phyloP scores from a whole-genome alignment of 1,139 yeast species.

The Pichia sorboxylosa region DNA sequence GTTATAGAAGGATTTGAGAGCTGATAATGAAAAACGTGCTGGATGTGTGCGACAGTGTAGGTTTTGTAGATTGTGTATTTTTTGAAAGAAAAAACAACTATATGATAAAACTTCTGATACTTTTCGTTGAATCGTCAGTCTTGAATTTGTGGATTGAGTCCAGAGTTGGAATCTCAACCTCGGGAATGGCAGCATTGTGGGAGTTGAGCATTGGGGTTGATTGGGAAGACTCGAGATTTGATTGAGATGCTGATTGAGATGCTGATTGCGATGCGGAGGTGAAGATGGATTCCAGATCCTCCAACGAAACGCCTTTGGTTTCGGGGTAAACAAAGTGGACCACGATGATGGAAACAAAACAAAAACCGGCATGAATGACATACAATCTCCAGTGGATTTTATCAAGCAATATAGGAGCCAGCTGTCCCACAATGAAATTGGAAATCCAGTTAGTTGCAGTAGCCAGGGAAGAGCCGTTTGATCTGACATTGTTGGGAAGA shows the following conservation, averaged over 20 bases:
- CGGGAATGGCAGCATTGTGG: slow-evolving; percentile 10
- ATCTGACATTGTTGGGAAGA: slow-evolving; percentile 75
- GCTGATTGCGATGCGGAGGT: slow-evolving; percentile 30
- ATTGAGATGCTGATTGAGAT: neutral
- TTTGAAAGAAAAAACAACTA: no score
- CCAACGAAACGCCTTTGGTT: slow-evolving; percentile 79
- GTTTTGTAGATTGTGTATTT: no score
- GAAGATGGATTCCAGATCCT: slow-evolving; percentile 77
- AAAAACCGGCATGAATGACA: slow-evolving; percentile 67
- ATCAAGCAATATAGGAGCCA: slow-evolving; percentile 79
- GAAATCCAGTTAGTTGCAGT: slow-evolving; percentile 95
- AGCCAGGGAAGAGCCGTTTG: slow-evolving; percentile 83
- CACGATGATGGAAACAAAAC: slow-evolving; percentile 56
- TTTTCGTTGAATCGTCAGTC: slow-evolving; percentile 22
- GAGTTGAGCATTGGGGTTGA: slow-evolving; percentile 9
- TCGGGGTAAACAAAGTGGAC: slow-evolving; percentile 74
- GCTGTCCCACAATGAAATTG: slow-evolving; percentile 82
- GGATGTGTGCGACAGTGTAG: no score
- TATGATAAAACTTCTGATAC: slow-evolving; percentile 24
- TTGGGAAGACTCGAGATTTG: slow-evolving; percentile 3
- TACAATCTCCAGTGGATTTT: slow-evolving; percentile 69
- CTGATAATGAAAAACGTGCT: slow-evolving; percentile 27
- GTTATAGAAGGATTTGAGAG: slow-evolving; percentile 64
- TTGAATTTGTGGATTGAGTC: slow-evolving; percentile 27
- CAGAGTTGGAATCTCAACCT: slow-evolving; percentile 32